Evolutionary conservation across 371 early-diverging fungal genomes (phyloP), one percentile per base, ranked within the genome.

Genomic region (Mucor piriformis): DNA sequence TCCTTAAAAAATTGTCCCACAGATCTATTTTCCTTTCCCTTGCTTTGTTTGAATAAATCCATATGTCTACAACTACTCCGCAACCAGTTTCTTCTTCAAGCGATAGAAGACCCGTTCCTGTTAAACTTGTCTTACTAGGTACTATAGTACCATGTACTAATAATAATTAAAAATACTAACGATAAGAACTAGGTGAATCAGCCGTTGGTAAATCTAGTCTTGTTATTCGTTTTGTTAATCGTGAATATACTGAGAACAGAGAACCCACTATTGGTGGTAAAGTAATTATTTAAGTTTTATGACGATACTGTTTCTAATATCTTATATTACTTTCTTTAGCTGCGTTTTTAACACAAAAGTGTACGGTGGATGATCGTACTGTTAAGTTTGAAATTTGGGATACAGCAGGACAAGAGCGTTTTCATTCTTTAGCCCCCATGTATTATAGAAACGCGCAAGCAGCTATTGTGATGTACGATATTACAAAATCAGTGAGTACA

Each of bases 381-480:
- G 88, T 89, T 50, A 88, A 90, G 63, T 88, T 93, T 70, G 90
- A 94, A 67, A 93, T 93, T 56, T 96, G 96, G 96, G 96, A 96
- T 69, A 96, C 96, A 12, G 95, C 95, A 25, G 95, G 92, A 50
- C 96, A 92, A 82, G 80, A 96, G 72, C 84, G 95, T 54, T 96
- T 88, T 61, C 89, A 90, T 72, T 90, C 90, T n/a, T 85, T 99
- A 51, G 99, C 99, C 24, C 98, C 97, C 29, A 97, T 96, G 95
- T 99, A 99, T 78, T 99, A 99, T 77, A 83, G 99, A 59, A 95
- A 95, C 64, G 97, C 99, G 3, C 93, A 93, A 77, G 96, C 94
- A 20, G 97, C 98, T 3, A 88, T 96, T 15, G 94, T 97, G 16
- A 95, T 93, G 13, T 99, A 98, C 75, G 99, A 99, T 63, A 73